phyloP scores from a whole-genome alignment of 208 protist species.

The Leishmania aethiopica region DNA sequence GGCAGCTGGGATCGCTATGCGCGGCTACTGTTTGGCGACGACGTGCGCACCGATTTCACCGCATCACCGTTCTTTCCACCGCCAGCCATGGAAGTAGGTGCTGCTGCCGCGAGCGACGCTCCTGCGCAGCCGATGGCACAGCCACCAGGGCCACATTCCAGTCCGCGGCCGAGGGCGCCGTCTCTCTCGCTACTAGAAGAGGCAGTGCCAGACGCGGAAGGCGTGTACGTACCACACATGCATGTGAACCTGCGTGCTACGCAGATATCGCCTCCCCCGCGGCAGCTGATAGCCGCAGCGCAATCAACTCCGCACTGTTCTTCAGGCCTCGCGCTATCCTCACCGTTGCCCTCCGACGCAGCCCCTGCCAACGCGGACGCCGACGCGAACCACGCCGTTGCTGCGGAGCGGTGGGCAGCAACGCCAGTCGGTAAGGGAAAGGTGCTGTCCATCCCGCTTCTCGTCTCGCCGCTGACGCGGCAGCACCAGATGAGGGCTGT shows the following conservation, averaged over 20 bases:
- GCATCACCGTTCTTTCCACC: background rate
- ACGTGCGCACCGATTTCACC: background rate
- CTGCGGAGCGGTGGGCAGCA: background rate
- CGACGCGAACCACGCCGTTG: background rate
- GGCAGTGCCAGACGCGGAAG: background rate
- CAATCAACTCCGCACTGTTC: background rate
- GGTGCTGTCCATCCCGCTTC: conserved; percentile 23
- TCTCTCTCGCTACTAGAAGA: conserved; percentile 9
- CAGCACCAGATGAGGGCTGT: background rate
- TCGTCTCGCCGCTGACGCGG: conserved; percentile 15
- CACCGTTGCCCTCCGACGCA: background rate
- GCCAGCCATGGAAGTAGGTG: background rate
- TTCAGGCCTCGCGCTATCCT: background rate
- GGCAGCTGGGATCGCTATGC: conserved; percentile 14
- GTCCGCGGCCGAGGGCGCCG: background rate
- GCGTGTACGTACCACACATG: background rate
- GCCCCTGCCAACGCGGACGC: background rate
- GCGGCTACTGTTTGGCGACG: conserved; percentile 15
- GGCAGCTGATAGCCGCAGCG: background rate
- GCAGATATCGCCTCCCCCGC: background rate
- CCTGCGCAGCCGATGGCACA: background rate
- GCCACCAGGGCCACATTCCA: background rate
- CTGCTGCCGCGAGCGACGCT: background rate
- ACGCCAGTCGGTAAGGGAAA: background rate
- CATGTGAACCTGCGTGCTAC: background rate